Conservation (phyloP, 768 basidiomycete genomes). For the Lactifluus subvellereus region DNA sequence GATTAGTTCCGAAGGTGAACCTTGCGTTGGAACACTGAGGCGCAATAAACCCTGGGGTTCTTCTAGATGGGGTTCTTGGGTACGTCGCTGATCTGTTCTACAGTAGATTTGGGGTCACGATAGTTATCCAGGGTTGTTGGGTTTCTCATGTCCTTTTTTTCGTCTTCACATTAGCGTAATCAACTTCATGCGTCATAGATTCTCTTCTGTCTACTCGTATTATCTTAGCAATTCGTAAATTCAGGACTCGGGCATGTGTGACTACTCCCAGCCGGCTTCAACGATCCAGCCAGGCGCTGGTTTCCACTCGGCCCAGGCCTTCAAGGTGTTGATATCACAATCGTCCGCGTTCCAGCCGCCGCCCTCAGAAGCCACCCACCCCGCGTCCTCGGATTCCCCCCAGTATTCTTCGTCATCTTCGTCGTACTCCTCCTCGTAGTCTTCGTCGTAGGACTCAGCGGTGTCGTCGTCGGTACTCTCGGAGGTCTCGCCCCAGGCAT, state of each 20-base stretch:
- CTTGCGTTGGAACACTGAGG: slow-evolving; percentile 22
- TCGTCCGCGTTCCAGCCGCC: not conserved
- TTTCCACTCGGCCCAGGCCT: slow-evolving; percentile 14
- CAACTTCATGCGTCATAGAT: not conserved
- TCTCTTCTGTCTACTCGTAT: not conserved
- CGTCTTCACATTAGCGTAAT: not conserved
- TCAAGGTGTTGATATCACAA: not conserved
- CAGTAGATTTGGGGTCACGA: not conserved
- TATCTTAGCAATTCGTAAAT: too few relatives aligned
- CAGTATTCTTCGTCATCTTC: not conserved
- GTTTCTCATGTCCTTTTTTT: not conserved
- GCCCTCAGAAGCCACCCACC: not conserved
- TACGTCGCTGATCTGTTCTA: not conserved
- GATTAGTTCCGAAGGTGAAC: slow-evolving; percentile 23
- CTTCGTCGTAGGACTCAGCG: not conserved
- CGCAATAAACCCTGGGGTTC: not conserved
- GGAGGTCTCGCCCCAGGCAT: slow-evolving; percentile 12
- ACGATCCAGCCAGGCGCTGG: not conserved
- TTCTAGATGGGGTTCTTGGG: slow-evolving; percentile 18
- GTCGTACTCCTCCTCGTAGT: not conserved
- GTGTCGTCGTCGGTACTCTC: not conserved
- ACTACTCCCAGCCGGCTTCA: not conserved
- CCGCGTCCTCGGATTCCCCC: not conserved
- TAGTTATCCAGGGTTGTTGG: not conserved
- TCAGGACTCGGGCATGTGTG: too few relatives aligned